Evolutionary conservation across 225 moss, liverwort and hornwort genomes (phyloP).

Genomic region (Straminergon stramineum): DNA sequence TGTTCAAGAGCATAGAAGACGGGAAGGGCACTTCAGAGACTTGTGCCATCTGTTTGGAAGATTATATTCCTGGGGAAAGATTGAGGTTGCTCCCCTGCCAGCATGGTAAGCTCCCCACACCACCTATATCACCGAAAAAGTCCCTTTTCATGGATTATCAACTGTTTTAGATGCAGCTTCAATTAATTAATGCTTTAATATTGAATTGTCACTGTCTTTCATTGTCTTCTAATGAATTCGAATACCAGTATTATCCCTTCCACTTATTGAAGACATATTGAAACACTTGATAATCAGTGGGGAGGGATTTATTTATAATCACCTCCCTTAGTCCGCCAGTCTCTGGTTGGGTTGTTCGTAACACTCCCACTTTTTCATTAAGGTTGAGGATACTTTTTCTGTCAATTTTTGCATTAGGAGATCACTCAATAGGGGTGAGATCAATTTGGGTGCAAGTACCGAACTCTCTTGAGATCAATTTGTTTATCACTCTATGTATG

Average conservation of each 20-base stretch:
- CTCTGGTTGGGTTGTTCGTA: no score
- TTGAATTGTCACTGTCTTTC: neutral
- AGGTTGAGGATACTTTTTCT: neutral
- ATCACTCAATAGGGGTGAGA: neutral
- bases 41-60: constrained; percentile 88
- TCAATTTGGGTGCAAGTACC: neutral
- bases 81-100: constrained; percentile 79
- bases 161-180: neutral
- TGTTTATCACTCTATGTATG: neutral
- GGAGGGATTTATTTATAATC: neutral
- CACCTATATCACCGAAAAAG: neutral
- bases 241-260: neutral
- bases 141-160: neutral
- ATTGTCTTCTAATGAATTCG: neutral
- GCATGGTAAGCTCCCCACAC: constrained; percentile 38
- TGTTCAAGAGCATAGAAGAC: constrained; percentile 63
- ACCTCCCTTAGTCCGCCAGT: neutral
- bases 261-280: neutral
- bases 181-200: neutral
- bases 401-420: neutral
- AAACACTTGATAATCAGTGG: neutral
- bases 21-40: constrained; percentile 80
- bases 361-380: neutral
- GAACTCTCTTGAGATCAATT: neutral
- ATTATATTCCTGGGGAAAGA: constrained; percentile 71